Evolutionary conservation across 2,329 filamentous ascomycete genomes (phyloP).

Genomic region (Zarea fungicola): DNA sequence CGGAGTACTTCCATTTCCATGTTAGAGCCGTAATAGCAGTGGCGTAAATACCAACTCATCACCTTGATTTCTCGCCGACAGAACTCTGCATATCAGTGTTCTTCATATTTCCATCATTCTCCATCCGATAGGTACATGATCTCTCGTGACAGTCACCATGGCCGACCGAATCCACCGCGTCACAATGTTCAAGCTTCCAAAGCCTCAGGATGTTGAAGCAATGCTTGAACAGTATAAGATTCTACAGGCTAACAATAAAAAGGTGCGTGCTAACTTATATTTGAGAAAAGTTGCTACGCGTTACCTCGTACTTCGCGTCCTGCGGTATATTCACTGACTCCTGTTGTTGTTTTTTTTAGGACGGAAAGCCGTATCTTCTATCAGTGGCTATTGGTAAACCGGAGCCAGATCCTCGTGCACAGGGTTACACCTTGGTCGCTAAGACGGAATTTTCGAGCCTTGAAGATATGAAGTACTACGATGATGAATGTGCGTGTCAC

Average conservation of each 20-base stretch:
- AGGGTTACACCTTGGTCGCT: slow-evolving; percentile 61
- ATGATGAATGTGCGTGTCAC: slow-evolving; percentile 45
- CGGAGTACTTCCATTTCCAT: too few relatives aligned
- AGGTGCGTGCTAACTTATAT: slow-evolving; percentile 32
- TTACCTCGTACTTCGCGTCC: neutral
- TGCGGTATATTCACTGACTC: too few relatives aligned
- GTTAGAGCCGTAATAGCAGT: too few relatives aligned
- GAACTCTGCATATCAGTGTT: too few relatives aligned
- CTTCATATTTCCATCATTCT: too few relatives aligned
- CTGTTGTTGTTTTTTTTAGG: too few relatives aligned
- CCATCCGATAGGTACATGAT: too few relatives aligned
- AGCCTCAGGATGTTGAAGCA: slow-evolving; percentile 36
- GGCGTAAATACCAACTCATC: too few relatives aligned
- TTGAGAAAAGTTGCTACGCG: neutral
- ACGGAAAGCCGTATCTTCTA: slow-evolving; percentile 66
- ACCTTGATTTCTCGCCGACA: too few relatives aligned
- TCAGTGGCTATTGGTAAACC: slow-evolving; percentile 48
- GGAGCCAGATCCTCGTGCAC: slow-evolving; percentile 52
- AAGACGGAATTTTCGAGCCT: slow-evolving; percentile 58
- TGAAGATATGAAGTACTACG: slow-evolving; percentile 68
- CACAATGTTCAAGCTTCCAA: slow-evolving; percentile 50
- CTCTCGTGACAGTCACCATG: too few relatives aligned
- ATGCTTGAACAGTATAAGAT: slow-evolving; percentile 41
- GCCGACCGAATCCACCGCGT: slow-evolving; percentile 40
- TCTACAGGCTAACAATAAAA: slow-evolving; percentile 35